These are phyloP conservation scores for Talaromyces sp. DNA, from an alignment of 2,329 filamentous ascomycete genomes.

Conservation along the genomic window DNA sequence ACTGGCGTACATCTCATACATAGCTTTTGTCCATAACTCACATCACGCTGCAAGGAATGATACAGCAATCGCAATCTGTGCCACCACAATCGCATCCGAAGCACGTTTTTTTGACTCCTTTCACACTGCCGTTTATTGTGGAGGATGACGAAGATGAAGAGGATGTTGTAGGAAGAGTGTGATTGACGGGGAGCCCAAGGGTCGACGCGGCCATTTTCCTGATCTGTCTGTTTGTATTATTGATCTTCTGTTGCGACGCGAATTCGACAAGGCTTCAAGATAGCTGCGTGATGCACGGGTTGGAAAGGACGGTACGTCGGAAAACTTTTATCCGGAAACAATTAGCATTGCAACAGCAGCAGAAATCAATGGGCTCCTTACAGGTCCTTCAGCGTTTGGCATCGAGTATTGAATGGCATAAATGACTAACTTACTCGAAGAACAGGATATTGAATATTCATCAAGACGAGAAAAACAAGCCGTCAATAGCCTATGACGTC, in stretches of 20 bases:
- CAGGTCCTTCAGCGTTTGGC: no score
- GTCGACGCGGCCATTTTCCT: neutral
- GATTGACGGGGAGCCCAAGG: constrained; percentile 19
- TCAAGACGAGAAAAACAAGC: neutral
- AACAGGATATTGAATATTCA: neutral
- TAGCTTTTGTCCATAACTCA: constrained; percentile 15
- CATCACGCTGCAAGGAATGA: constrained; percentile 33
- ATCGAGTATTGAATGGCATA: no score
- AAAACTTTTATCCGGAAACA: neutral
- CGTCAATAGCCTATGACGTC: neutral
- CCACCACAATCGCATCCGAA: constrained; percentile 38
- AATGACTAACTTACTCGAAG: neutral
- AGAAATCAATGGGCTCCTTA: neutral
- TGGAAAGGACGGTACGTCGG: neutral
- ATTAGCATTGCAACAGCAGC: neutral
- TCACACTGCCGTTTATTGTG: constrained; percentile 33
- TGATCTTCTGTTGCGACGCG: neutral
- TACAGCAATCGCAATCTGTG: constrained; percentile 36
- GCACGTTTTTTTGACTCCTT: constrained; percentile 34
- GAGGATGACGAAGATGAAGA: constrained; percentile 21
- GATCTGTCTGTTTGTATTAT: neutral
- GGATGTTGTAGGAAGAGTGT: constrained; percentile 28
- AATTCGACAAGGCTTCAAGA: neutral
- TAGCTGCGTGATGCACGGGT: neutral
- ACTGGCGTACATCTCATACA: neutral